These are phyloP conservation scores for Buddleja alternifolia DNA, from an alignment of 257 asterid species.

Conservation along the genomic window DNA sequence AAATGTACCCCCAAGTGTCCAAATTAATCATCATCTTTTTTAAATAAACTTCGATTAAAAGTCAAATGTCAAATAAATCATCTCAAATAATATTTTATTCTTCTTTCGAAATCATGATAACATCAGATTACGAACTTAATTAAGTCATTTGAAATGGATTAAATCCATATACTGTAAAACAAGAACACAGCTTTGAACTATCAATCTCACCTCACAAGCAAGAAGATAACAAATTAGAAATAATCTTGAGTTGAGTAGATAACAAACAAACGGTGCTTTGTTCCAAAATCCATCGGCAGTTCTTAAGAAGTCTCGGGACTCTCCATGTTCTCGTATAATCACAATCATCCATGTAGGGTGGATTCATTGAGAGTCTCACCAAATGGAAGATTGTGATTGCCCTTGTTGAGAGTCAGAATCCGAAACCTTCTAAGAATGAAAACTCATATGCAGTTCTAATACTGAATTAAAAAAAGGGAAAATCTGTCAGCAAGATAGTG, in stretches of 20 bases:
- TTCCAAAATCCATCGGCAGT: constrained; percentile 32
- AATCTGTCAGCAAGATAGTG: constrained; percentile 36
- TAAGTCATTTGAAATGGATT: too few relatives aligned
- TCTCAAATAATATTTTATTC: not conserved
- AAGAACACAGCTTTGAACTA: constrained; percentile 7
- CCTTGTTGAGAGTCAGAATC: too few relatives aligned
- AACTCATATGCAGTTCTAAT: not conserved
- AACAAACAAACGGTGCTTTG: constrained; percentile 23
- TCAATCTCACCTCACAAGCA: not conserved
- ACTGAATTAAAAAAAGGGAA: not conserved
- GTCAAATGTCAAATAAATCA: constrained; percentile 3
- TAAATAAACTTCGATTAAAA: not conserved
- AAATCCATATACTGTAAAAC: too few relatives aligned
- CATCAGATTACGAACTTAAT: too few relatives aligned
- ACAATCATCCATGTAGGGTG: too few relatives aligned
- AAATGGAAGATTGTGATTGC: too few relatives aligned
- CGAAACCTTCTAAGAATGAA: too few relatives aligned
- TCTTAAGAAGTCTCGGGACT: too few relatives aligned
- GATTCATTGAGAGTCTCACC: too few relatives aligned
- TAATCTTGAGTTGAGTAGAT: constrained; percentile 31
- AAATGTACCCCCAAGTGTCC: constrained; percentile 23
- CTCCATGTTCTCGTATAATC: too few relatives aligned
- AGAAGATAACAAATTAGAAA: constrained; percentile 17
- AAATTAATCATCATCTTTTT: constrained; percentile 9
- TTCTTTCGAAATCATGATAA: too few relatives aligned